Percentiles rank a stretch among this genome's conserved stretches.
These are phyloP conservation scores for Aureobasidium sp. DNA, from an alignment of 2,329 filamentous ascomycete genomes.

Conservation along the genomic window DNA sequence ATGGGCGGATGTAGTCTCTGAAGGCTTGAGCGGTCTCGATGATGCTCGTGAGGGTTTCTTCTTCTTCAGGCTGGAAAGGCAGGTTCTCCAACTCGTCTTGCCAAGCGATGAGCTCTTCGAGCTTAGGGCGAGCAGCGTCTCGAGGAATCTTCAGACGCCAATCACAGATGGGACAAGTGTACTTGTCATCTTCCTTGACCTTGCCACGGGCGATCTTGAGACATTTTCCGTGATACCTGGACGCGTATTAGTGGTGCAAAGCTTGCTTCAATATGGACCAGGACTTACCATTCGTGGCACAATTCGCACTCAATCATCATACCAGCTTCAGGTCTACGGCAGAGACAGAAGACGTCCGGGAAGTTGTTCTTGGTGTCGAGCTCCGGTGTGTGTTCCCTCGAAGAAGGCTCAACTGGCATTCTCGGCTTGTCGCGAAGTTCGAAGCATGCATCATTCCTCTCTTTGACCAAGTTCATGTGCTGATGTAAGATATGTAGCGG, in stretches of 20 bases:
- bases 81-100: constrained; percentile 72
- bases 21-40: constrained; percentile 80
- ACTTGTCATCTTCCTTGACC: constrained; percentile 97
- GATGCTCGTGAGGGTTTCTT: constrained; percentile 77
- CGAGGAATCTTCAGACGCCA: constrained; percentile 95
- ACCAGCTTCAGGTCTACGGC: constrained; percentile 82
- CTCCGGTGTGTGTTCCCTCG: constrained; percentile 65
- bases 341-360: constrained; percentile 87
- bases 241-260: neutral
- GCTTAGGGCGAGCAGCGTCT: constrained; percentile 87
- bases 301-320: constrained; percentile 99
- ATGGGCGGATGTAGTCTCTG: constrained; percentile 70
- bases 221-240: constrained; percentile 94
- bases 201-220: constrained; percentile 96
- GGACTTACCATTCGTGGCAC: constrained; percentile 82
- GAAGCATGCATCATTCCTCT: constrained; percentile 86
- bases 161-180: constrained; percentile 96
- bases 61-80: constrained; percentile 94
- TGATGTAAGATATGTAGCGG: constrained; percentile 91
- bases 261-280: neutral
- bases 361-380: constrained; percentile 32
- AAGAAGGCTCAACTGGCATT: constrained; percentile 84
- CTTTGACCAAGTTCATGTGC: constrained; percentile 88
- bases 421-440: constrained; percentile 83
- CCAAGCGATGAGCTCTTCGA: constrained; percentile 81